Evolutionary conservation across 2,329 filamentous ascomycete genomes (phyloP).

Genomic region (Microdochium nivale): DNA sequence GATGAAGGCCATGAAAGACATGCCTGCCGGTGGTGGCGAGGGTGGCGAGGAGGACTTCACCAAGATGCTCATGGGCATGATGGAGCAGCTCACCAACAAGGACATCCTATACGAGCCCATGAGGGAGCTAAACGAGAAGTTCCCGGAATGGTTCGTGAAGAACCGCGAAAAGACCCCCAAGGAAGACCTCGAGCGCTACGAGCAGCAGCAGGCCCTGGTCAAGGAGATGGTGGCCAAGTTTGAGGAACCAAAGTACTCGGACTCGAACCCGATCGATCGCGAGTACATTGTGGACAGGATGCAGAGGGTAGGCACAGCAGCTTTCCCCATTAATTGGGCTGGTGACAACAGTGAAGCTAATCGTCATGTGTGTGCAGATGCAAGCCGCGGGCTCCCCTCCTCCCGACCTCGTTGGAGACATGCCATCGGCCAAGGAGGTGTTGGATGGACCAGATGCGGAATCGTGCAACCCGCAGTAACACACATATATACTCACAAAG

Average conservation of each 20-base stretch:
- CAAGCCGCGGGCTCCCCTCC: slow-evolving; percentile 90
- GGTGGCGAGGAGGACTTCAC: slow-evolving; percentile 77
- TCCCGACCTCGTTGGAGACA: slow-evolving; percentile 81
- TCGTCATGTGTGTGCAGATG: slow-evolving; percentile 55
- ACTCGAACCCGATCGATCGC: slow-evolving; percentile 71
- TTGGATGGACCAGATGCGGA: slow-evolving; percentile 53
- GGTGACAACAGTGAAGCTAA: slow-evolving; percentile 1
- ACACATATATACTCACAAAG: slow-evolving; percentile 7
- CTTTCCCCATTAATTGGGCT: background rate
- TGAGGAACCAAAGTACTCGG: slow-evolving; percentile 71
- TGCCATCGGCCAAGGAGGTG: slow-evolving; percentile 72
- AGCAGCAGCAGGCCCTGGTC: slow-evolving; percentile 72
- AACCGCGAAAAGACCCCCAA: slow-evolving; percentile 57
- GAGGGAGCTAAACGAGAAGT: slow-evolving; percentile 93
- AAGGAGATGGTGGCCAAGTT: slow-evolving; percentile 84
- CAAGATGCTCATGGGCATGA: slow-evolving; percentile 94
- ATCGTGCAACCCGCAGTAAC: slow-evolving; percentile 52
- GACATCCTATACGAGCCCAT: slow-evolving; percentile 98
- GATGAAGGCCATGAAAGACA: slow-evolving; percentile 75
- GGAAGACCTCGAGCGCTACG: slow-evolving; percentile 72
- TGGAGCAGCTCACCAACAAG: slow-evolving; percentile 98
- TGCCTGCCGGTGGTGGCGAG: slow-evolving; percentile 41
- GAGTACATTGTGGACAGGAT: slow-evolving; percentile 95
- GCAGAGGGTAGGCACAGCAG: slow-evolving; percentile 84
- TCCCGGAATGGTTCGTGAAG: slow-evolving; percentile 78